A percentile compares a stretch with the other conserved stretches of the same genome.
Evolutionary conservation across 2,329 filamentous ascomycete genomes (phyloP).

Genomic region (Ophiocordyceps robertsii): DNA sequence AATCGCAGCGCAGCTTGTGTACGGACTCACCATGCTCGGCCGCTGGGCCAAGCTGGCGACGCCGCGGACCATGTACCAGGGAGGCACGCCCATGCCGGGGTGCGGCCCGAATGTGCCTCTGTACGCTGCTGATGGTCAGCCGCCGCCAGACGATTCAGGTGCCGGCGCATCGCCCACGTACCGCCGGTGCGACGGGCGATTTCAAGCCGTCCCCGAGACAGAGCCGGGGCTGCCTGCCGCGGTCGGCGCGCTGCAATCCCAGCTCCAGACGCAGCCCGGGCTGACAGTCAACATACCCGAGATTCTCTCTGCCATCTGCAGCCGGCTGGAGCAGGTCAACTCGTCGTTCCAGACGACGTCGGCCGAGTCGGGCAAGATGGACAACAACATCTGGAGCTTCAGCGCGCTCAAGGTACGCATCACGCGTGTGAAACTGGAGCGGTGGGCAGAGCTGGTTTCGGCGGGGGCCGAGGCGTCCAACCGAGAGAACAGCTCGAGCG

Average conservation of each 20-base stretch:
- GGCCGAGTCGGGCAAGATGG: constrained; percentile 17
- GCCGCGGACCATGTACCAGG: constrained; percentile 16
- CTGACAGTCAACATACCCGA: constrained; percentile 30
- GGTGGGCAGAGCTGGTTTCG: constrained; percentile 31
- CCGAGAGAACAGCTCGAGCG: constrained; percentile 5
- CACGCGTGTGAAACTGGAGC: constrained; percentile 29
- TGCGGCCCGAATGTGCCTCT: constrained; percentile 7
- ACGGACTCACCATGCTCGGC: constrained; percentile 35
- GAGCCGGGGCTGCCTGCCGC: constrained; percentile 26
- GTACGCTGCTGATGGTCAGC: constrained; percentile 12
- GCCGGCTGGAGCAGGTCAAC: constrained; percentile 29
- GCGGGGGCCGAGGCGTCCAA: constrained; percentile 16
- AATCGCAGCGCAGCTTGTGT: constrained; percentile 31
- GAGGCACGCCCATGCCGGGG: constrained; percentile 11
- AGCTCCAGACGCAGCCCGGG: constrained; percentile 28
- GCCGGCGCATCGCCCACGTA: neutral
- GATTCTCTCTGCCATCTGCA: constrained; percentile 26
- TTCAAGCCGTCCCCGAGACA: constrained; percentile 12
- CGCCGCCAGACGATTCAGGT: constrained; percentile 5
- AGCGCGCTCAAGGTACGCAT: constrained; percentile 33
- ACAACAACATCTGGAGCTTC: constrained; percentile 34
- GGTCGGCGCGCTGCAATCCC: constrained; percentile 24
- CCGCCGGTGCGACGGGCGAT: constrained; percentile 1
- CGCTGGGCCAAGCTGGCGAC: constrained; percentile 35
- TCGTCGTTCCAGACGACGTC: constrained; percentile 18